Percentiles rank a stretch among this genome's conserved stretches.
Evolutionary conservation across 441 rosid genomes (phyloP).

Genomic region (Lepidium campestre): DNA sequence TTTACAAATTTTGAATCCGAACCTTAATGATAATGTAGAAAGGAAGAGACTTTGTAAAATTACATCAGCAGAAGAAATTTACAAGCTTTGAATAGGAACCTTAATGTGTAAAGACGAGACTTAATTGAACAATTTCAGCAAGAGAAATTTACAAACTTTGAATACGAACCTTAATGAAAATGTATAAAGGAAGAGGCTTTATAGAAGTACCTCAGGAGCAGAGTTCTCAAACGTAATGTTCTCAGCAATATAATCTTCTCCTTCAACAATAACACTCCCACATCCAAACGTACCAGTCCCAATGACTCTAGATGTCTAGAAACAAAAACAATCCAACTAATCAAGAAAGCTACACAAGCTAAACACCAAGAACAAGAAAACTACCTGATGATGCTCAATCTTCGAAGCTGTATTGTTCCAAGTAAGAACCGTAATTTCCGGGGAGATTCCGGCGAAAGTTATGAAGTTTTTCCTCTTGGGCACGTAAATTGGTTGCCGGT

Average conservation of each 20-base stretch:
- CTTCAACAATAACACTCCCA: conserved; percentile 88
- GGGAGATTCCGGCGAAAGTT: conserved; percentile 70
- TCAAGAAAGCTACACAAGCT: not conserved
- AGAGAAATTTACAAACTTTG: too few relatives aligned
- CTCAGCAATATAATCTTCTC: conserved; percentile 94
- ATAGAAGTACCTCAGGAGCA: conserved; percentile 59
- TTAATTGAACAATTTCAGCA: too few relatives aligned
- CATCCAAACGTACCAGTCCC: conserved; percentile 97
- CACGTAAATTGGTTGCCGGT: conserved; percentile 73
- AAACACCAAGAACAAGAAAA: not conserved
- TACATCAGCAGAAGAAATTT: not conserved
- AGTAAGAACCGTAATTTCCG: conserved; percentile 66
- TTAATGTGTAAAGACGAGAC: too few relatives aligned
- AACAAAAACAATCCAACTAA: not conserved
- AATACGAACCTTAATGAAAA: too few relatives aligned
- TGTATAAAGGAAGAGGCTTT: conserved; percentile 2
- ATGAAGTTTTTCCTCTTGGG: conserved; percentile 90
- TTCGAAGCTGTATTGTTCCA: conserved; percentile 83
- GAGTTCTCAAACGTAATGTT: conserved; percentile 94
- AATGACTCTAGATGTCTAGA: conserved; percentile 62
- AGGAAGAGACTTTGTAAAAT: not conserved
- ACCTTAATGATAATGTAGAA: not conserved
- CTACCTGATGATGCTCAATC: conserved; percentile 86
- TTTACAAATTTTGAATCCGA: not conserved
- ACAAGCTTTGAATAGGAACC: too few relatives aligned